A percentile compares a stretch with the other conserved stretches of the same genome.
Evolutionary conservation across 228 moss, liverwort and hornwort species (phyloP).

Genomic region (Sphagnum magellanicum): DNA sequence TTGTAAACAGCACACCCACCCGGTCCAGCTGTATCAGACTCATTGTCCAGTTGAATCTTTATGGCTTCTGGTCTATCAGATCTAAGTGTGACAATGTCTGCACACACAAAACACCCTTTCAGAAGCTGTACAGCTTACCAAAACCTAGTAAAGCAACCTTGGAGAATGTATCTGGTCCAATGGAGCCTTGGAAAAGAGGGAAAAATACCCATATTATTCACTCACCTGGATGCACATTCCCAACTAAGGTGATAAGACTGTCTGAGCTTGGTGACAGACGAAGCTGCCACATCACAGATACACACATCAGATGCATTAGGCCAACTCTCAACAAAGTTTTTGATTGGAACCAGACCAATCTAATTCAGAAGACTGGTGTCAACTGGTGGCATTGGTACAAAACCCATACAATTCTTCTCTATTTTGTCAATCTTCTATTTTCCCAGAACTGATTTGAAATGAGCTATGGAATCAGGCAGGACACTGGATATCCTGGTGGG

Average conservation of each 20-base stretch:
- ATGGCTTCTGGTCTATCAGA: conserved; percentile 31
- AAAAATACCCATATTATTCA: no score
- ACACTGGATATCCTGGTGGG: no score
- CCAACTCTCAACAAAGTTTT: no score
- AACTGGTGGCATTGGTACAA: no score
- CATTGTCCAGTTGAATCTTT: conserved; percentile 30
- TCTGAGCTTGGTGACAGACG: conserved; percentile 70
- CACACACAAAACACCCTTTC: background rate
- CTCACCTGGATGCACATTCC: conserved; percentile 57
- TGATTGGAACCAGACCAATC: no score
- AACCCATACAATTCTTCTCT: no score
- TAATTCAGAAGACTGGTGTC: no score
- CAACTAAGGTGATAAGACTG: conserved; percentile 66
- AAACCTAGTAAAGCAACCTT: background rate
- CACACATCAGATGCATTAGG: background rate
- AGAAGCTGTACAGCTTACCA: background rate
- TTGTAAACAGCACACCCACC: conserved; percentile 50
- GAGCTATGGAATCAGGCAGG: no score
- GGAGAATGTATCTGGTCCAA: no score
- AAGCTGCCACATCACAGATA: conserved; percentile 15
- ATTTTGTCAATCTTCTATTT: no score
- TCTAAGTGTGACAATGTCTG: conserved; percentile 33
- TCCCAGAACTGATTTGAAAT: no score
- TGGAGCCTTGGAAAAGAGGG: no score
- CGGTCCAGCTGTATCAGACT: conserved; percentile 27